Percentiles rank a stretch among this genome's conserved stretches.
Evolutionary conservation across 2,329 filamentous ascomycete species (phyloP).

Genomic region (Hymenoscyphus repandus): DNA sequence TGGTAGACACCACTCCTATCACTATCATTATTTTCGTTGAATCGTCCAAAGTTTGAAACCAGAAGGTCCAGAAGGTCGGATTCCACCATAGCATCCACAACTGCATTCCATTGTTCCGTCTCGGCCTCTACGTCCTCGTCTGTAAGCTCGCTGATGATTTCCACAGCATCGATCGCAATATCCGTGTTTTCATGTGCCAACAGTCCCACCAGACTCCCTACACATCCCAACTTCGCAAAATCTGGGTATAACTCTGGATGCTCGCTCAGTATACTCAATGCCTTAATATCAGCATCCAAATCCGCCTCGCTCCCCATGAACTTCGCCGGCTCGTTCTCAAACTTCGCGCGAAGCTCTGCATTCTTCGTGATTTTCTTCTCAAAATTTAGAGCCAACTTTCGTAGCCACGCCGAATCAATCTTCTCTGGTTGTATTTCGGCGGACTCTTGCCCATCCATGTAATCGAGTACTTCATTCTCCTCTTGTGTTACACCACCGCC

Average conservation of each 20-base stretch:
- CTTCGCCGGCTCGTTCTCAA: conserved; percentile 72
- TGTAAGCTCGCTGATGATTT: conserved; percentile 85
- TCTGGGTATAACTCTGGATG: conserved; percentile 79
- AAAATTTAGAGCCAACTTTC: conserved; percentile 74
- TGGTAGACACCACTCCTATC: conserved; percentile 87
- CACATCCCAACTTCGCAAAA: conserved; percentile 70
- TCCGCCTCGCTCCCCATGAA: conserved; percentile 86
- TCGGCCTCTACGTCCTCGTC: conserved; percentile 86
- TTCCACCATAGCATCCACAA: conserved; percentile 64
- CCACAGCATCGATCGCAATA: conserved; percentile 85
- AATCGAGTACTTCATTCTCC: conserved; percentile 81
- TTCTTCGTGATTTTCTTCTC: conserved; percentile 91
- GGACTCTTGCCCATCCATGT: conserved; percentile 64
- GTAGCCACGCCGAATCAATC: conserved; percentile 79
- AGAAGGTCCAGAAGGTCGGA: conserved; percentile 71
- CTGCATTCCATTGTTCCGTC: conserved; percentile 71
- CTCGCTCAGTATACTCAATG: conserved; percentile 78
- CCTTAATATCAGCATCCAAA: conserved; percentile 82
- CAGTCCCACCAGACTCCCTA: conserved; percentile 69
- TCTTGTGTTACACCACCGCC: conserved; percentile 81
- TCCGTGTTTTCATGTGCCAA: conserved; percentile 95
- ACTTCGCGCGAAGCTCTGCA: conserved; percentile 79
- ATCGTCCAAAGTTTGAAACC: conserved; percentile 69
- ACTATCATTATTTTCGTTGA: conserved; percentile 69
- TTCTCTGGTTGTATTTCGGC: conserved; percentile 54